These are phyloP conservation scores for Solanum lycopersicoides DNA, from an alignment of 257 asterid species.

Conservation along the genomic window DNA sequence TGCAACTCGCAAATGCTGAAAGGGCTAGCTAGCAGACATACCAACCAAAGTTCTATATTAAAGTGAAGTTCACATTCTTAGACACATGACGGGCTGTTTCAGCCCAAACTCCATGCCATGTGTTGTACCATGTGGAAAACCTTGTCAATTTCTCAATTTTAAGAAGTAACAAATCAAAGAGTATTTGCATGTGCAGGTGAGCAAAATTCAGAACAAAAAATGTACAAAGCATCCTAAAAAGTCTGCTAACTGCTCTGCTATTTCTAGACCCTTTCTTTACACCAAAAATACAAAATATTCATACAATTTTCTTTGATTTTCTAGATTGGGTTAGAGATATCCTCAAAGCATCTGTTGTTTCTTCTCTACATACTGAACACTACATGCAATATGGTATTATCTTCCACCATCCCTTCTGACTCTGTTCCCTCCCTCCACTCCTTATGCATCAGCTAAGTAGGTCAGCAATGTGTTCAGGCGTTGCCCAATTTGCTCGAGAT, in stretches of 20 bases:
- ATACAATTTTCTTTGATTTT: neutral
- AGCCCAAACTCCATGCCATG: neutral
- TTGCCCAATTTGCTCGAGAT: neutral
- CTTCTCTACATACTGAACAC: neutral
- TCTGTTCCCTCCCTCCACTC: neutral
- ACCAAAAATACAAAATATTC: neutral
- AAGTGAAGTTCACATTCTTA: neutral
- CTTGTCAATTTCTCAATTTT: neutral
- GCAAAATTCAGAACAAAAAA: neutral
- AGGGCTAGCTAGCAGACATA: neutral
- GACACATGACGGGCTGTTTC: neutral
- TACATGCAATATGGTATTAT: neutral
- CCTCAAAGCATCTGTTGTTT: neutral
- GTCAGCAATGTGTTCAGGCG: neutral
- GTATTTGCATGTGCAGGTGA: neutral
- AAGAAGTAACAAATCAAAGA: neutral
- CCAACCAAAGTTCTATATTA: neutral
- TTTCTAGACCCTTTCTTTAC: neutral
- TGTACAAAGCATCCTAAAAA: neutral
- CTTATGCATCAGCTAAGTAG: neutral
- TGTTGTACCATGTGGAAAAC: neutral
- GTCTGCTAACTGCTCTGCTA: neutral
- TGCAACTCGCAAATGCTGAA: neutral
- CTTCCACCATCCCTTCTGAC: neutral
- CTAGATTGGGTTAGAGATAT: neutral